Conservation (phyloP, 192 early-diverging fungal species). For the Spizellomyces sp. region DNA sequence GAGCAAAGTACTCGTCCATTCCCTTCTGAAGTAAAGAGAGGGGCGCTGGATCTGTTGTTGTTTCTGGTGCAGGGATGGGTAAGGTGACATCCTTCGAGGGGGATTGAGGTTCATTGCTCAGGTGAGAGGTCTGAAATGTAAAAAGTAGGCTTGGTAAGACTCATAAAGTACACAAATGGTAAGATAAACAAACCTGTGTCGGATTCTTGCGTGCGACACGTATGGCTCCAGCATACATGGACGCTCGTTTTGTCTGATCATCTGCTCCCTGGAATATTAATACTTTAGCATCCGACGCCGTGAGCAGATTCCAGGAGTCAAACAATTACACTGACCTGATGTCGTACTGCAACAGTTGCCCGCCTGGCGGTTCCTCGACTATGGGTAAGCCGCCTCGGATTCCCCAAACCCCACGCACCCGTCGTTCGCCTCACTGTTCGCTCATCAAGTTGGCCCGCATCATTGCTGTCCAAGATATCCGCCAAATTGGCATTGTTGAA, state of each 20-base stretch:
- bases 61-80: too few species aligned
- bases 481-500: slow-evolving; percentile 1
- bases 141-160: too few species aligned
- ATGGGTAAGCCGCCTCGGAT: not conserved
- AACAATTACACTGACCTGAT: too few species aligned
- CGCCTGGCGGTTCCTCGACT: not conserved
- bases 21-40: not conserved
- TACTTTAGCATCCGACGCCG: too few species aligned
- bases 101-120: too few species aligned
- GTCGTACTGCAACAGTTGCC: not conserved
- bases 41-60: not conserved
- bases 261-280: not conserved
- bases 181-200: not conserved
- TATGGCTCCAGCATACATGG: slow-evolving; percentile 23
- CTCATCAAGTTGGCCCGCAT: not conserved
- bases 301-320: too few species aligned
- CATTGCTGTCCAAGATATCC: not conserved
- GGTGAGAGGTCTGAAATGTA: too few species aligned
- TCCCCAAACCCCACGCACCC: not conserved
- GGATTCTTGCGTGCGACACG: slow-evolving; percentile 14
- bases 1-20: not conserved
- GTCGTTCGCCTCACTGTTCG: not conserved
- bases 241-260: slow-evolving; percentile 3
- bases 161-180: not conserved
- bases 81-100: too few species aligned